These are phyloP conservation scores for Pseudotsuga menziesii DNA, from an alignment of 75 land plant species.

Conservation along the genomic window DNA sequence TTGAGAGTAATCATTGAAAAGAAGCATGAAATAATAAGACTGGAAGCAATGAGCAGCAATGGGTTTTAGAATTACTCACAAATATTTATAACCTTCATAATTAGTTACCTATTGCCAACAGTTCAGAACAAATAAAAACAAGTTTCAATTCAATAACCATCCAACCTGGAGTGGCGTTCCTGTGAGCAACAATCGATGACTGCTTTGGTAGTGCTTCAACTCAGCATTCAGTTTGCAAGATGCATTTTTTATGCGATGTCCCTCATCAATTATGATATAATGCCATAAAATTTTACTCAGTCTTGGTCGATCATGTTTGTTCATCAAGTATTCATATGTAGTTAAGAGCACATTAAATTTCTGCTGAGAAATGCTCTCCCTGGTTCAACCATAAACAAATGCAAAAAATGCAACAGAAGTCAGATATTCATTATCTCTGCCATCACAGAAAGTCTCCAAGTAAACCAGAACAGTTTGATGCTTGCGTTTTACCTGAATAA, in stretches of 20 bases:
- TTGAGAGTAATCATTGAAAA: not conserved
- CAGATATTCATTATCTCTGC: not conserved
- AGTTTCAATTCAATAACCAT: not conserved
- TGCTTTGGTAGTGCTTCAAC: conserved; percentile 86
- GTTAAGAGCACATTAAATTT: conserved; percentile 98
- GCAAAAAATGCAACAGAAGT: conserved; percentile 14
- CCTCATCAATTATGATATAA: conserved; percentile 98
- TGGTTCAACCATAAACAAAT: conserved; percentile 20
- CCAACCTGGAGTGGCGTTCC: conserved; percentile 97
- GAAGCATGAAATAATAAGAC: not conserved
- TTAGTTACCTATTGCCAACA: not conserved
- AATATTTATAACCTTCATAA: not conserved
- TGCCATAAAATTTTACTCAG: conserved; percentile 92
- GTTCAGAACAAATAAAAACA: not conserved
- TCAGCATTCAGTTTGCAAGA: conserved; percentile 98
- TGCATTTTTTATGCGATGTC: conserved; percentile 99
- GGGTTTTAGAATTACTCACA: not conserved
- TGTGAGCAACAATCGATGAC: conserved; percentile 84
- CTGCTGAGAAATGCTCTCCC: conserved; percentile 88
- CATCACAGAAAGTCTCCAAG: not conserved
- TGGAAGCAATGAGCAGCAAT: not conserved
- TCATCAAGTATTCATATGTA: conserved; percentile 98
- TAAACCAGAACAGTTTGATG: conserved; percentile 3
- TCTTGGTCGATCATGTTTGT: conserved; percentile 96
- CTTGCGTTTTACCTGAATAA: conserved; percentile 65